Base-by-base conservation (phyloP, 352 stramenopile genomes). In the Globisporangium solare region DNA sequence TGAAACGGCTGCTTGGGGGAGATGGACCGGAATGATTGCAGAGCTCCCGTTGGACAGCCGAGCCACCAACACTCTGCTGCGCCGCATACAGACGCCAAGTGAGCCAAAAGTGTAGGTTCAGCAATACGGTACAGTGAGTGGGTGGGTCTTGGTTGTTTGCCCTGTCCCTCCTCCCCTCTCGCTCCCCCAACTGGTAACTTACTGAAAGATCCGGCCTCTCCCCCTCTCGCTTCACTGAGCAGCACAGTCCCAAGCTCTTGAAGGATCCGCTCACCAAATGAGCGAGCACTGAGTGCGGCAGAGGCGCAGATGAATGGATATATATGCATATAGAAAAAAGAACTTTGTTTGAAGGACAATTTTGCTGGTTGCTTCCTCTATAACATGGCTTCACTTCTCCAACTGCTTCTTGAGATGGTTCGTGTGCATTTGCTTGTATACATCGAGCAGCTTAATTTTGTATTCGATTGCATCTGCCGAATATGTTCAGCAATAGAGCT, bases 81-180 rank as follows among this genome's bases (percentile, higher is more conserved):
- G 14, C 14, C 37, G n/a, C n/a, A 3, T 42, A 12, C 37, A 12
- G 11, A 2, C 37, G 2, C 10, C 37, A 42, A 42, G 14, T 42
- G 37, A 42, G 6, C 27, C 18, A 56, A 56, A 56, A 56, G 51
- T 56, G 51, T 56, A 56, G 37, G 51, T 56, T 56, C 35, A 48
- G 37, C 51, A 20, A 56, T 56, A 56, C 35, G 7, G 50, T 56
- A 56, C n/a, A n/a, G 24, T n/a, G 31, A 56, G 50, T 56, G 50
- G 50, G 50, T 56, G 43, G 45, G 45, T 20, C 24, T 5, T 27
- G 24, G 2, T 2, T 27, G 24, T 55, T 27, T 55, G 31, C 48
- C 47, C 24, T n/a, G 17, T 40, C 48, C 39, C 24, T 35, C 31
- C 51, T n/a, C 51, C 51, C 11, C 37, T 54, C 48, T 54, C 35